These are phyloP conservation scores for Aspergillus calidoustus DNA, from an alignment of 2,329 filamentous ascomycete genomes.

Conservation along the genomic window DNA sequence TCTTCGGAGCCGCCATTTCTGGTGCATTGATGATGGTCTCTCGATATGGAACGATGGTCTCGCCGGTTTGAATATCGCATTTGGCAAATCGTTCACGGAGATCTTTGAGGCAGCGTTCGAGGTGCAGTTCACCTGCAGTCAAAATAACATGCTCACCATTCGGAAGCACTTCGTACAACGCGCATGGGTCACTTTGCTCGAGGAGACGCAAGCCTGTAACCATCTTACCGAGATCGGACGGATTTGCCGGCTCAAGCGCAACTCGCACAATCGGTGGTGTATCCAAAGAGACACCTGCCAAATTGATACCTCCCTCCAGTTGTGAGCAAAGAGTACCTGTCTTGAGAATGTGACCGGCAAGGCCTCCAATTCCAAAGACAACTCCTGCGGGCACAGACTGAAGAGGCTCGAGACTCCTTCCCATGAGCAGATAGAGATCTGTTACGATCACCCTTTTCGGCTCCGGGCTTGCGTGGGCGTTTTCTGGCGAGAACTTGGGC, in stretches of 20 bases:
- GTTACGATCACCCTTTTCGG: conserved; percentile 84
- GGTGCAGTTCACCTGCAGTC: conserved; percentile 90
- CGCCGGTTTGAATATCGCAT: conserved; percentile 92
- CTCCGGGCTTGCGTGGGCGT: conserved; percentile 71
- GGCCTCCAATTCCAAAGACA: conserved; percentile 90
- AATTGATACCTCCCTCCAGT: conserved; percentile 82
- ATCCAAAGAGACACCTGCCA: conserved; percentile 80
- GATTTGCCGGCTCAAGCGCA: conserved; percentile 90
- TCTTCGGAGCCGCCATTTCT: conserved; percentile 88
- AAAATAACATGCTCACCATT: conserved; percentile 94
- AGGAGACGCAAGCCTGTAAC: conserved; percentile 83
- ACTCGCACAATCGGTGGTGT: conserved; percentile 94
- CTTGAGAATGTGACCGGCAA: conserved; percentile 93
- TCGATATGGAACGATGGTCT: conserved; percentile 92
- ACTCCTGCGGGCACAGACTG: conserved; percentile 88
- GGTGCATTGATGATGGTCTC: conserved; percentile 86
- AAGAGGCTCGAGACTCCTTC: conserved; percentile 80
- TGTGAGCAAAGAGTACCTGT: conserved; percentile 91
- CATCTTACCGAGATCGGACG: conserved; percentile 92
- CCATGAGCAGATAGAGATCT: conserved; percentile 94
- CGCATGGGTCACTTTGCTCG: conserved; percentile 93
- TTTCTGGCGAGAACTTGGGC: conserved; percentile 87
- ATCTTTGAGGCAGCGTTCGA: conserved; percentile 93
- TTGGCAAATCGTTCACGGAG: conserved; percentile 88
- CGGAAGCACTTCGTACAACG: conserved; percentile 89